Evolutionary conservation across 345 rosid genomes (phyloP).

Genomic region (Linum usitatissimum): DNA sequence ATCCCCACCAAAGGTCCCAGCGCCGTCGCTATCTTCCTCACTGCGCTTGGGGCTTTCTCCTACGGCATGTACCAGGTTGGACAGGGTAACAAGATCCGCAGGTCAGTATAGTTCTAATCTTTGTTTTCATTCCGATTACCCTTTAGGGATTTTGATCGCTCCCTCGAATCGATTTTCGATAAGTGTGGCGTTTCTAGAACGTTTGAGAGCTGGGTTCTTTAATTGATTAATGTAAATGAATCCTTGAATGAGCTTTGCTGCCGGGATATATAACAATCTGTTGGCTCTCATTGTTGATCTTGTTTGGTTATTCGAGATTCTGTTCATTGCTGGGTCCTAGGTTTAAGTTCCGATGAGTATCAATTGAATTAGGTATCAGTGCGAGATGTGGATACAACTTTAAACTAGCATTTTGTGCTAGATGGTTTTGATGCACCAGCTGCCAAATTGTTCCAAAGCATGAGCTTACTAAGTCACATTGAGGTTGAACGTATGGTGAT

Average conservation of each 20-base stretch:
- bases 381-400: not conserved
- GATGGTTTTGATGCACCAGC: not conserved
- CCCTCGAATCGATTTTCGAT: not conserved
- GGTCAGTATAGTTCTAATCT: constrained; percentile 23
- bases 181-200: not conserved
- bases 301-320: not conserved
- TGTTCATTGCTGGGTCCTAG: not conserved
- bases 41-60: constrained; percentile 73
- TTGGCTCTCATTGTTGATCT: not conserved
- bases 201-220: not conserved
- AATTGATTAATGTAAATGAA: not conserved
- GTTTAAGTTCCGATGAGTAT: not conserved
- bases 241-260: not conserved
- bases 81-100: constrained; percentile 87
- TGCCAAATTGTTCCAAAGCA: not conserved
- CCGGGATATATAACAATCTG: not conserved
- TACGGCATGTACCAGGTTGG: constrained; percentile 99
- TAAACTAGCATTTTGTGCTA: no score
- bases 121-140: not conserved
- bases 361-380: not conserved
- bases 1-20: constrained; percentile 94
- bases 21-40: constrained; percentile 76
- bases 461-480: not conserved
- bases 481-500: not conserved
- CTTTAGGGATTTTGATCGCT: not conserved